phyloP scores from a whole-genome alignment of 2,329 filamentous ascomycete species.

The Colletotrichum nymphaeae region DNA sequence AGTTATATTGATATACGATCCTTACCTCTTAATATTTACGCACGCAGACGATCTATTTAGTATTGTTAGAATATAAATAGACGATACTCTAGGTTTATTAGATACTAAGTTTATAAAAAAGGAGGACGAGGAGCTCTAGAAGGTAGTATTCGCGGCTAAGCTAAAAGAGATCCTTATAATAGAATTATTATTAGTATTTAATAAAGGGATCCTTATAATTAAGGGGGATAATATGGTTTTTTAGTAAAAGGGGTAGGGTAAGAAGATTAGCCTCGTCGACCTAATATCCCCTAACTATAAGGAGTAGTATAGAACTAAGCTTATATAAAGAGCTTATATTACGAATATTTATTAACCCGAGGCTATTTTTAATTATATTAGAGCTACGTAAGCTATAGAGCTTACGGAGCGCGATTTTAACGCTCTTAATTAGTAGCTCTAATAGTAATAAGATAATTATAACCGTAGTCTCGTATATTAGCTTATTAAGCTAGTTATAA shows the following conservation, averaged over 20 bases:
- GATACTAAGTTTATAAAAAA: too few relatives aligned
- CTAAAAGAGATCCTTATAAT: background rate
- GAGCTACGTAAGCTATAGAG: background rate
- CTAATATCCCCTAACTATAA: too few relatives aligned
- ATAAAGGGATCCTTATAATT: background rate
- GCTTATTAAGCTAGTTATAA: background rate
- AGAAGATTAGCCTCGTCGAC: background rate
- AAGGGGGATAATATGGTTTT: background rate
- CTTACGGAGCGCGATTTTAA: background rate
- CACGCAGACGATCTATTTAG: too few relatives aligned
- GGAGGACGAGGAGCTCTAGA: too few relatives aligned
- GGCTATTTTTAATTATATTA: too few relatives aligned
- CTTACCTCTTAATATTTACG: too few relatives aligned
- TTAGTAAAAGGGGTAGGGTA: background rate
- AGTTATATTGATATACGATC: too few relatives aligned
- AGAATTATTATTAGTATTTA: background rate
- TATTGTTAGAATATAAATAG: too few relatives aligned
- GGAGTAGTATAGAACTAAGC: too few relatives aligned
- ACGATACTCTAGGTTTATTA: too few relatives aligned
- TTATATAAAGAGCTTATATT: too few relatives aligned
- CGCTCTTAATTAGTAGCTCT: background rate
- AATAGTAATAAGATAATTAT: background rate
- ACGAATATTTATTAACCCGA: too few relatives aligned
- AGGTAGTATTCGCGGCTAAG: background rate
- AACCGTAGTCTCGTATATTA: background rate